Conservation (phyloP, 1,139 yeast genomes). For the Hanseniaspora gamundiae region DNA sequence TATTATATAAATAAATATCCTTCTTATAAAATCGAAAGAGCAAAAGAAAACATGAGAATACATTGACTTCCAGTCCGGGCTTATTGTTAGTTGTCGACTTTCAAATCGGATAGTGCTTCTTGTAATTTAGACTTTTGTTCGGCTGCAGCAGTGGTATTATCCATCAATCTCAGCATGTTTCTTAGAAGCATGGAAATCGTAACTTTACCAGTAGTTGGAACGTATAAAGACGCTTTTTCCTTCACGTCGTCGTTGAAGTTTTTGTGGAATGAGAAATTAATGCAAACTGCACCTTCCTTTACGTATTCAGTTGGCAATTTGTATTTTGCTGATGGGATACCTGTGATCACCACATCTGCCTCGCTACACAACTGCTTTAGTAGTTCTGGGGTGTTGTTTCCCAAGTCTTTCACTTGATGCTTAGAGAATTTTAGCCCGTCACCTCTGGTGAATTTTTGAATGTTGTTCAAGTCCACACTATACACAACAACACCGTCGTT, state of each 20-base stretch:
- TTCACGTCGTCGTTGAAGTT: conserved; percentile 76
- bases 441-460: conserved; percentile 88
- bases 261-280: conserved; percentile 81
- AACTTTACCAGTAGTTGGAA: conserved; percentile 92
- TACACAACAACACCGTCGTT: conserved; percentile 96
- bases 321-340: conserved; percentile 75
- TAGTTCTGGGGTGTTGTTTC: conserved; percentile 30
- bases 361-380: conserved; percentile 54
- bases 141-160: conserved; percentile 35
- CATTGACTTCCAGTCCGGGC: too few relatives aligned
- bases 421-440: conserved; percentile 73
- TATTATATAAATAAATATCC: neutral
- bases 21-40: neutral
- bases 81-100: too few relatives aligned
- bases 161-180: conserved; percentile 68
- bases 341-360: conserved; percentile 90
- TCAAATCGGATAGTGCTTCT: neutral
- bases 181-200: conserved; percentile 89
- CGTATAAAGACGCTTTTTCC: conserved; percentile 76
- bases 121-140: neutral
- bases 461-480: conserved; percentile 77
- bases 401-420: conserved; percentile 71
- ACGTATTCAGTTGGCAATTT: conserved; percentile 76
- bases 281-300: conserved; percentile 79
- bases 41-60: too few relatives aligned